phyloP scores from a whole-genome alignment of 768 basidiomycete genomes.

The Termitomyces sp. region DNA sequence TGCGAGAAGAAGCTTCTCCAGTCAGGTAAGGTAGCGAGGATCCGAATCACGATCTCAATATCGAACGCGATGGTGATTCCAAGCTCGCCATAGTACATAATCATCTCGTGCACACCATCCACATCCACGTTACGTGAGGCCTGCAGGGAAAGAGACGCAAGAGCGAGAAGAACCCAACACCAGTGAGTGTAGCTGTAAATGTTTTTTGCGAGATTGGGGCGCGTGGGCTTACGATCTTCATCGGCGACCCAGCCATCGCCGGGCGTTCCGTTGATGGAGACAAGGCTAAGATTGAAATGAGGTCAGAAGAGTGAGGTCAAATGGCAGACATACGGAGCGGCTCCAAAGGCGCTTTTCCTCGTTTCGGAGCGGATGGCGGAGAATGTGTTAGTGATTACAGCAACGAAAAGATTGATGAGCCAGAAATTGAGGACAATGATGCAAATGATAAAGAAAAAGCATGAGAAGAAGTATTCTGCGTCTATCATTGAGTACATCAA shows the following conservation, averaged over 20 bases:
- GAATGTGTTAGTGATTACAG: conserved; percentile 95
- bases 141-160: conserved; percentile 69
- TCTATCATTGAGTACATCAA: conserved; percentile 90
- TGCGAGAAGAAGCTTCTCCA: conserved; percentile 76
- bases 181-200: conserved; percentile 58
- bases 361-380: conserved; percentile 84
- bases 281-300: conserved; percentile 20
- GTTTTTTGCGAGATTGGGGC: conserved; percentile 46
- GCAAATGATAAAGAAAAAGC: conserved; percentile 81
- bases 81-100: conserved; percentile 67
- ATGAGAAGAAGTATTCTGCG: conserved; percentile 85
- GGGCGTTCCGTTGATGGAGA: conserved; percentile 45
- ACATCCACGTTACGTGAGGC: conserved; percentile 61
- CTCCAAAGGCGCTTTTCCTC: conserved; percentile 89
- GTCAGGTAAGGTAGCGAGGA: conserved; percentile 69
- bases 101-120: conserved; percentile 36
- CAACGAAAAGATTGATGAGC: conserved; percentile 91
- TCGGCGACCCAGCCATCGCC: conserved; percentile 61
- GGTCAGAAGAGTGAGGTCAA: neutral
- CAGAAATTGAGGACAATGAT: conserved; percentile 90
- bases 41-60: conserved; percentile 77
- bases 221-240: conserved; percentile 38
- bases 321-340: conserved; percentile 52
- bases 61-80: conserved; percentile 83
- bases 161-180: conserved; percentile 75